A percentile compares a stretch with the other conserved stretches of the same genome.
phyloP scores from a whole-genome alignment of 2,329 filamentous ascomycete genomes.

The Ambrosiella xylebori region DNA sequence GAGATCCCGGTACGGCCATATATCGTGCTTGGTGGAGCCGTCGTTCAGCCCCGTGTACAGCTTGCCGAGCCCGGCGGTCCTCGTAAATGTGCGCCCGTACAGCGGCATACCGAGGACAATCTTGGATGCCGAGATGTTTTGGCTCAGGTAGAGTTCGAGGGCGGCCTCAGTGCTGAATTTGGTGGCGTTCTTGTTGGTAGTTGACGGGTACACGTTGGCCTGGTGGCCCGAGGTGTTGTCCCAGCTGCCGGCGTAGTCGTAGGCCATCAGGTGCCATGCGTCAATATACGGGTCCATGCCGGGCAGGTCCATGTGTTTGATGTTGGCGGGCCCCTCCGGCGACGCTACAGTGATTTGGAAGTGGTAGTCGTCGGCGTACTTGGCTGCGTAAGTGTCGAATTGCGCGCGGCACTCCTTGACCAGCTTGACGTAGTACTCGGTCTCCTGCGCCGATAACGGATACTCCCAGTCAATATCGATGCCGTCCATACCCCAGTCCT shows the following conservation, averaged over 20 bases:
- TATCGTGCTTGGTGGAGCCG: conserved; percentile 54
- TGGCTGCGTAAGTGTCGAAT: conserved; percentile 26
- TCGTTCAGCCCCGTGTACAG: conserved; percentile 44
- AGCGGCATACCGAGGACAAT: conserved; percentile 66
- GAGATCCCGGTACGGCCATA: conserved; percentile 70
- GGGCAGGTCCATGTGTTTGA: conserved; percentile 31
- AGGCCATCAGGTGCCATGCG: conserved; percentile 48
- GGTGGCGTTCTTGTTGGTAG: conserved; percentile 35
- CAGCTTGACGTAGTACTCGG: conserved; percentile 25
- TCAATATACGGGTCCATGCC: conserved; percentile 41
- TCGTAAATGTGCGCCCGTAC: conserved; percentile 53
- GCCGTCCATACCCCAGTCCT: conserved; percentile 46
- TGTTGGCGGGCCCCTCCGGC: conserved; percentile 31
- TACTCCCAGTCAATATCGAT: conserved; percentile 43
- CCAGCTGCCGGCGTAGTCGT: conserved; percentile 56
- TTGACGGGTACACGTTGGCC: conserved; percentile 21
- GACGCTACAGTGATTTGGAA: conserved; percentile 35
- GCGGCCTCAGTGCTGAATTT: conserved; percentile 53
- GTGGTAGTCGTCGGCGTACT: conserved; percentile 25
- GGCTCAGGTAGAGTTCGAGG: conserved; percentile 37
- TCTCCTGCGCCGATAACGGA: conserved; percentile 24
- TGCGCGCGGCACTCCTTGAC: conserved; percentile 26
- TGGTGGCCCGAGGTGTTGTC: conserved; percentile 45
- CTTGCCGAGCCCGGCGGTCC: conserved; percentile 45
- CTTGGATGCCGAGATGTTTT: conserved; percentile 43